phyloP scores from a whole-genome alignment of 768 basidiomycete genomes.

The Krasilnikovozyma curviuscula region DNA sequence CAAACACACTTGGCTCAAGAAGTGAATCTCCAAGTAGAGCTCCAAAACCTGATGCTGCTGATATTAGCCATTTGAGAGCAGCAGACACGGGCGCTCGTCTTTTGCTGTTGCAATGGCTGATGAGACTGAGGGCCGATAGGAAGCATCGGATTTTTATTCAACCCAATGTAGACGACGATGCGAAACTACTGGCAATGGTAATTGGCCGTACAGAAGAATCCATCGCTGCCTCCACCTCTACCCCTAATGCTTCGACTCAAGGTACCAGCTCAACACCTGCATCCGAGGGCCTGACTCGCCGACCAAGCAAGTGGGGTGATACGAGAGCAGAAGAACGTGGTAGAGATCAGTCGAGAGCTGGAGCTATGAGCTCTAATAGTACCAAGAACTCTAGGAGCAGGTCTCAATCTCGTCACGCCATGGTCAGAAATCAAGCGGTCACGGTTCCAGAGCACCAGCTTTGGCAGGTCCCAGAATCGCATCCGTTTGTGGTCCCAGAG shows the following conservation, averaged over 20 bases:
- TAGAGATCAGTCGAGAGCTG: too few species aligned
- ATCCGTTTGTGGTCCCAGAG: slow-evolving; percentile 20
- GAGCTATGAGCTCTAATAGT: too few species aligned
- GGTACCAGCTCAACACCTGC: too few species aligned
- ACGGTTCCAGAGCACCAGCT: slow-evolving; percentile 28
- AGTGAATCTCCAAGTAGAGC: not conserved
- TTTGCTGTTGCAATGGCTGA: slow-evolving; percentile 61
- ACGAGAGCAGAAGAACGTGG: too few species aligned
- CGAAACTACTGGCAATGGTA: slow-evolving; percentile 40
- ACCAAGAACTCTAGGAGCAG: slow-evolving; percentile 6
- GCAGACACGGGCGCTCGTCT: slow-evolving; percentile 40
- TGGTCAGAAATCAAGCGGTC: not conserved
- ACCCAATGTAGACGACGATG: slow-evolving; percentile 30
- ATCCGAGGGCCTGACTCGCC: too few species aligned
- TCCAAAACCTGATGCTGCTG: not conserved
- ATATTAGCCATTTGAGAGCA: slow-evolving; percentile 18
- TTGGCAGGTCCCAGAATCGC: slow-evolving; percentile 22
- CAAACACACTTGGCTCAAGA: not conserved
- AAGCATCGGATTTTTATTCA: slow-evolving; percentile 68
- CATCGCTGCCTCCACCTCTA: too few species aligned
- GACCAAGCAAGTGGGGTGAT: too few species aligned
- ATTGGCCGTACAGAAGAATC: slow-evolving; percentile 42
- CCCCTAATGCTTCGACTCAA: too few species aligned
- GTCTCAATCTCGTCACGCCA: not conserved
- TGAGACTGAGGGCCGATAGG: slow-evolving; percentile 71